Conservation (phyloP, 331 rosid species). For the Dryas integrifolia region DNA sequence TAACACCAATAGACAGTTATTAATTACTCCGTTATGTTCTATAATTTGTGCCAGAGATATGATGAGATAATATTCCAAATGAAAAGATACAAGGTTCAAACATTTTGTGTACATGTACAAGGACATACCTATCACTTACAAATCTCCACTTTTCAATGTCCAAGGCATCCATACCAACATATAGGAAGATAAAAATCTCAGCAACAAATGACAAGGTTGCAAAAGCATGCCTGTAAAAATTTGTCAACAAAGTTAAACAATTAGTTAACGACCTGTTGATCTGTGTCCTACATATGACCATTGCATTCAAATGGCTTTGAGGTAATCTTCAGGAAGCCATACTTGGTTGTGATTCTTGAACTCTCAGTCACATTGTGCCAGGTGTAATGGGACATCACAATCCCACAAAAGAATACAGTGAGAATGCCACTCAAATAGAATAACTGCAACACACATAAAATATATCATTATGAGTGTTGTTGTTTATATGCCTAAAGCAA, state of each 20-base stretch:
- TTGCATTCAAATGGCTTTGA: slow-evolving; percentile 22
- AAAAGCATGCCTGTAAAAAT: slow-evolving; percentile 72
- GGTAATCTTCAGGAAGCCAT: slow-evolving; percentile 32
- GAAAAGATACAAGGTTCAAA: neutral
- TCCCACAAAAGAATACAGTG: slow-evolving; percentile 97
- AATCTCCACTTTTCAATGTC: slow-evolving; percentile 89
- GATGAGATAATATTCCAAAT: neutral
- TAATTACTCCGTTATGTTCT: neutral
- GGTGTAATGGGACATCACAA: slow-evolving; percentile 96
- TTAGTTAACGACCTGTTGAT: slow-evolving; percentile 22
- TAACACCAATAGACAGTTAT: neutral
- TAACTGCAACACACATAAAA: slow-evolving; percentile 56
- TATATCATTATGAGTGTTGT: slow-evolving; percentile 16
- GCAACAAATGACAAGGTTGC: slow-evolving; percentile 92
- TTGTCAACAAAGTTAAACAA: slow-evolving; percentile 11
- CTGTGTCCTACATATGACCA: slow-evolving; percentile 7
- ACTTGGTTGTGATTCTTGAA: slow-evolving; percentile 95
- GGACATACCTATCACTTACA: slow-evolving; percentile 69
- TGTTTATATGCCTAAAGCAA: slow-evolving; percentile 11
- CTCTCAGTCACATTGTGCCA: slow-evolving; percentile 97
- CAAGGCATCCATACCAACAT: slow-evolving; percentile 99
- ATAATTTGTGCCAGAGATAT: neutral
- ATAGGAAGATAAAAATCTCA: slow-evolving; percentile 87
- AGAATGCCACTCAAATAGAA: slow-evolving; percentile 92
- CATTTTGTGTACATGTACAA: neutral